These are phyloP conservation scores for Leccinum rimulosum DNA, from an alignment of 768 basidiomycete species.

Conservation along the genomic window DNA sequence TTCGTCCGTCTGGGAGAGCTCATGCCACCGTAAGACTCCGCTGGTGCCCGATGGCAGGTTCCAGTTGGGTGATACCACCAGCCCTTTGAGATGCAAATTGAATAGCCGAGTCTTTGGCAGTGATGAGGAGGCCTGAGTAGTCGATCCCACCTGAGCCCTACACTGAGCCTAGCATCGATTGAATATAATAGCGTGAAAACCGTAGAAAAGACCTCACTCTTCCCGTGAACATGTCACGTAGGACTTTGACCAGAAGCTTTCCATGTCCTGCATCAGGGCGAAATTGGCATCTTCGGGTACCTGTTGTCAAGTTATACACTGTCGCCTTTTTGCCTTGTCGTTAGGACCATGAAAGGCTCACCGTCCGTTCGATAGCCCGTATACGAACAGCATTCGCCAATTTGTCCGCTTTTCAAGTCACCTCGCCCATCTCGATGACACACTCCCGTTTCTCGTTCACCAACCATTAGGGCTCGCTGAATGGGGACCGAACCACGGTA, in stretches of 20 bases:
- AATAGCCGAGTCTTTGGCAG: conserved; percentile 15
- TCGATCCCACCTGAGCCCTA: conserved; percentile 42
- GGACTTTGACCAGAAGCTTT: conserved; percentile 62
- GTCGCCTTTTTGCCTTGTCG: neutral
- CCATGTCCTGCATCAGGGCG: conserved; percentile 56
- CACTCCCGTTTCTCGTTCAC: conserved; percentile 70
- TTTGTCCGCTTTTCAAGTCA: conserved; percentile 46
- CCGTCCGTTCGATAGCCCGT: conserved; percentile 54
- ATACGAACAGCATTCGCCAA: conserved; percentile 73
- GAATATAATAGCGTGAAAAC: neutral
- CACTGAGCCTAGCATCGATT: conserved; percentile 42
- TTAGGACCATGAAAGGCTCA: conserved; percentile 34
- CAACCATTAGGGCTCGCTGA: conserved; percentile 74
- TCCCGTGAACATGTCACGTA: conserved; percentile 61
- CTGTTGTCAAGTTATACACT: conserved; percentile 35
- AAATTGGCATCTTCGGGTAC: conserved; percentile 55
- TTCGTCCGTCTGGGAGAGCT: conserved; percentile 27
- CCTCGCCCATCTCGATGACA: conserved; percentile 72
- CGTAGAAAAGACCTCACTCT: conserved; percentile 37
- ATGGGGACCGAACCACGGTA: conserved; percentile 93
- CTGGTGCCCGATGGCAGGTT: conserved; percentile 29
- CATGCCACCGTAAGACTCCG: conserved; percentile 20
- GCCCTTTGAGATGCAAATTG: conserved; percentile 24
- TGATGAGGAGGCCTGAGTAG: conserved; percentile 46
- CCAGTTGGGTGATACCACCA: conserved; percentile 16